Evolutionary conservation across 1,284 basidiomycete genomes (phyloP), one percentile per base, ranked within the genome.

Genomic region (Naganishia sp.): DNA sequence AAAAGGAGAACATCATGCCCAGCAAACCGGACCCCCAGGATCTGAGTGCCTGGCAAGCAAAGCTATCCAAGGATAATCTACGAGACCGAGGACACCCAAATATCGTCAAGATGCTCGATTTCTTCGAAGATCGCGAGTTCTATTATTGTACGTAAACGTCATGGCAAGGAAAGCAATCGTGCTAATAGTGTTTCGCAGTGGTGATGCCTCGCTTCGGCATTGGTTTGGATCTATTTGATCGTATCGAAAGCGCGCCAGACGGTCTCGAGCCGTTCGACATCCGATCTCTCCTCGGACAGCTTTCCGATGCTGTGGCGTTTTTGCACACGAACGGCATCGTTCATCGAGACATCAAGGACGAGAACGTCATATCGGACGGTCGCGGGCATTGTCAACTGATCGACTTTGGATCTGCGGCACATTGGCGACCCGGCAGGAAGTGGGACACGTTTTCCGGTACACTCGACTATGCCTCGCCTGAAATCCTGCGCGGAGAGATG

Each of bases 271-370:
- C 91, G 0, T 82, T 83, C 71, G 84, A 89, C 67, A 85, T 94
- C 55, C 86, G 93, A 71, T 89, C 86, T 64, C 92, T 97, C 75
- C 84, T 98, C 13, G 92, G 93, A 18, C 95, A 99, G 79, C 89
- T 99, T 43, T 90, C 92, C 33, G 94, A 97, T 78, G 94, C 93
- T 1, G 81, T 97, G 68, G 85, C 84, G 66, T 99, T 97, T 82
- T 82, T 99, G 64, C 95, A 99, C 78, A 84, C 87, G 23, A 92
- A 90, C 74, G 92, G 92, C 66, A 97, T 84, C 86, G 94, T 99
- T 7, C 95, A 99, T 80, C 91, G 95, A 68, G 96, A 99, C 76
- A 88, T 99, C 80, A 99, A 99, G 81, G 95, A 99, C 75, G 95
- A 99, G 80, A 99, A 99, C 77, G 93, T 99, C 45, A 82, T 84